These are phyloP conservation scores for Verticillium dahliae DNA, from an alignment of 2,329 filamentous ascomycete species.

Conservation along the genomic window DNA sequence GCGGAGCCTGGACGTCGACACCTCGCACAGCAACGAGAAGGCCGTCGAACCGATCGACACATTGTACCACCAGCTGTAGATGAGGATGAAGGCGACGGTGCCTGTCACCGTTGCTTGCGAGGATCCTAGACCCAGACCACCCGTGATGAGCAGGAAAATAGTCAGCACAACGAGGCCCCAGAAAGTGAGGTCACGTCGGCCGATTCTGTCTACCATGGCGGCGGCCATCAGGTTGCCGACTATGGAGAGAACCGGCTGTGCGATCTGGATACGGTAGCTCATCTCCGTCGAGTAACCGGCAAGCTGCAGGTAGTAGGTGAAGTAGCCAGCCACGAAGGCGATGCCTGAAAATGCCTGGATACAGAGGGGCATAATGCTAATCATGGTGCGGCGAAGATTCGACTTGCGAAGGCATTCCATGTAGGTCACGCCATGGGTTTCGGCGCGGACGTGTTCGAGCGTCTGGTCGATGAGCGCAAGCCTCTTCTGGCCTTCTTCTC, in stretches of 20 bases:
- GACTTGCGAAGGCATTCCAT: conserved; percentile 30
- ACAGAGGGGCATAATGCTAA: conserved; percentile 19
- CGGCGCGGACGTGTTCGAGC: conserved; percentile 21
- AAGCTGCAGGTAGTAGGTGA: conserved; percentile 34
- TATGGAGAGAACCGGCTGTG: conserved; percentile 29
- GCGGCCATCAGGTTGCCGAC: conserved; percentile 32
- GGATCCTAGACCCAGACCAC: conserved; percentile 19
- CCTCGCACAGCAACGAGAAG: conserved; percentile 29
- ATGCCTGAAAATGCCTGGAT: conserved; percentile 22
- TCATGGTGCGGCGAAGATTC: conserved; percentile 31
- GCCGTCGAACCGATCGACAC: conserved; percentile 31
- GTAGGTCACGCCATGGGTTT: conserved; percentile 29
- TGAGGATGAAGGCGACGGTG: conserved; percentile 25
- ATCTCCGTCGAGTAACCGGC: conserved; percentile 28
- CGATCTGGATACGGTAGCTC: conserved; percentile 30
- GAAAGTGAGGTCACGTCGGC: conserved; percentile 27
- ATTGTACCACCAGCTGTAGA: conserved; percentile 31
- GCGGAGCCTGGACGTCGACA: conserved; percentile 27
- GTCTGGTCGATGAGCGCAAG: conserved; percentile 22
- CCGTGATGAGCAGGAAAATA: conserved; percentile 30
- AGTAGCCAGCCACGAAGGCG: conserved; percentile 25
- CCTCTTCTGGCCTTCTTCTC: conserved; percentile 19
- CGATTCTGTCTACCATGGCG: conserved; percentile 27
- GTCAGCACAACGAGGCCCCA: conserved; percentile 26
- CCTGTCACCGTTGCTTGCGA: conserved; percentile 18